These are phyloP conservation scores for Colletotrichum melonis DNA, from an alignment of 2,329 filamentous ascomycete genomes.

Conservation along the genomic window DNA sequence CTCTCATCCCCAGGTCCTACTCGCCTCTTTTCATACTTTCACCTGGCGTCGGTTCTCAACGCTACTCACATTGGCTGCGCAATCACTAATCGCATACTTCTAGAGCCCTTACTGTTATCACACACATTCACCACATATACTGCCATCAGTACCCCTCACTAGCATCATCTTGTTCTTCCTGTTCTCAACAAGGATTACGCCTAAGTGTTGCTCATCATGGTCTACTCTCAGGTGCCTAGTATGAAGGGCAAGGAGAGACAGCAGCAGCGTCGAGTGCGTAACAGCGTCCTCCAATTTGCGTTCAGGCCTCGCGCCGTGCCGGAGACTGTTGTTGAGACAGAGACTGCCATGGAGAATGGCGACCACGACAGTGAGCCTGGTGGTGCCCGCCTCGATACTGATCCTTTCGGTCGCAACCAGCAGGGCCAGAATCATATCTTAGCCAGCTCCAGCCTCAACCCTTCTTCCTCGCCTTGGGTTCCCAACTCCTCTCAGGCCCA, in stretches of 20 bases:
- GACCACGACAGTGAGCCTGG: conserved; percentile 26
- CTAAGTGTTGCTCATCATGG: neutral
- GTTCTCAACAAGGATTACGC: neutral
- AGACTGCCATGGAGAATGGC: conserved; percentile 6
- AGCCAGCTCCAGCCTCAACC: conserved; percentile 25
- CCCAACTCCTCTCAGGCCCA: neutral
- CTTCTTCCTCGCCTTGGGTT: conserved; percentile 29
- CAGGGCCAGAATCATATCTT: neutral
- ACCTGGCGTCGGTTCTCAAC: neutral
- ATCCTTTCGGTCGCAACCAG: neutral
- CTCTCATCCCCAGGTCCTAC: neutral
- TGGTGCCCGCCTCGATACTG: conserved; percentile 20
- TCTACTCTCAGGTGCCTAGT: neutral
- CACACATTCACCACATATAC: neutral
- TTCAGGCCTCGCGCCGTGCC: neutral
- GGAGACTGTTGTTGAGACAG: conserved; percentile 9
- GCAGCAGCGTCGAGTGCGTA: conserved; percentile 4
- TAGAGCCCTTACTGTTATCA: conserved; percentile 8
- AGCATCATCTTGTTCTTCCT: neutral
- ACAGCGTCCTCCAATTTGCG: neutral
- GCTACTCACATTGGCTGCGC: neutral
- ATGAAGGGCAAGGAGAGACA: conserved; percentile 6
- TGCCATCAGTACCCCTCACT: neutral
- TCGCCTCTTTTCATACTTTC: neutral
- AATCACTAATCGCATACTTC: neutral